Base-by-base conservation (phyloP, 257 asterid genomes). In the Salvia splendens region DNA sequence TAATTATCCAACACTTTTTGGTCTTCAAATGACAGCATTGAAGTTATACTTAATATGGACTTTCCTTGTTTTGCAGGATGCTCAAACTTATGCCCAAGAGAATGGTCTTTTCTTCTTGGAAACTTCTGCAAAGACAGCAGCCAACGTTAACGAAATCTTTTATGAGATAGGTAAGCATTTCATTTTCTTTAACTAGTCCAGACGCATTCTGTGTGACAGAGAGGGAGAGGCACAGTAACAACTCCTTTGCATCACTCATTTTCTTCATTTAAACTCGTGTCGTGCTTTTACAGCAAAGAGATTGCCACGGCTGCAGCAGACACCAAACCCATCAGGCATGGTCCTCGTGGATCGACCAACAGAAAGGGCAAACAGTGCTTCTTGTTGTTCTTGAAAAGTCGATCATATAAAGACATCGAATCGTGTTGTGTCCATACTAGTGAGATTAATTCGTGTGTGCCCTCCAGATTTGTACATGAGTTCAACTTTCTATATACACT, bases 281-380 rank as follows among this genome's bases (percentile, higher is more conserved):
- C 6, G 4, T 69, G 51, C 59, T 51, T 61, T 36, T 82, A 63
- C 96, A 89, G 95, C 96, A 3, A 85, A 87, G 84, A 83, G 87
- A 82, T 68, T 89, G 78, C 95, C 96, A 20, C 92, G 95, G 65
- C 70, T 89, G 73, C 96, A 86, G 77, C 90, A 85, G 32, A 87
- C 87, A 49, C 74, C 86, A 61, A 89, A 87, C 76, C 95, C 95
- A 1, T 80, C 96, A 0, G 95, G 95, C 70, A 89, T 87, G 96
- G 92, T 85, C 56, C 89, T 89, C 38, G 81, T 85, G 85, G 95
- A 89, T 65, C 85, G 86, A 72, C 88, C 92, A 11, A 86, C 87
- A 14, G 90, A 80, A 60, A 80, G 67, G 61, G 73, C 75, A 17
- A 45, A 70, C 61, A 7, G 45, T 52, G 73, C 71, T 55, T 87